phyloP scores from a whole-genome alignment of 495 filamentous ascomycete species.

The Aspergillus campestris region DNA sequence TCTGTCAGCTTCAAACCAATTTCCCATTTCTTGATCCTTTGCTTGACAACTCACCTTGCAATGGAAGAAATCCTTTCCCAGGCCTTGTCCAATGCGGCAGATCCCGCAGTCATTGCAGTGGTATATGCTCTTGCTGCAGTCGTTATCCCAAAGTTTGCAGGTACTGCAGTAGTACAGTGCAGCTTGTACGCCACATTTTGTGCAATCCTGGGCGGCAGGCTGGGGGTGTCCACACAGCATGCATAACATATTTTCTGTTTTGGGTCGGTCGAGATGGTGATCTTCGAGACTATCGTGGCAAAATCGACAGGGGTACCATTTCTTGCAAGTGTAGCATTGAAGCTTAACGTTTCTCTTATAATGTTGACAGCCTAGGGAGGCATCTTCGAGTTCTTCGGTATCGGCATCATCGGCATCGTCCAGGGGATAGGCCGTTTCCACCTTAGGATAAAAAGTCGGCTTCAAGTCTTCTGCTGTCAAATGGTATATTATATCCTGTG shows the following conservation, averaged over 20 bases:
- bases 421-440: slow-evolving; percentile 28
- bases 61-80: slow-evolving; percentile 95
- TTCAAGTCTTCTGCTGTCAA: slow-evolving; percentile 61
- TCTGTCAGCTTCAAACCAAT: slow-evolving; percentile 7
- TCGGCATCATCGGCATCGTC: slow-evolving; percentile 40
- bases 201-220: slow-evolving; percentile 68
- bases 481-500: slow-evolving; percentile 49
- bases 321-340: slow-evolving; percentile 80
- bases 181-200: slow-evolving; percentile 62
- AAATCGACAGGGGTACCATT: slow-evolving; percentile 92
- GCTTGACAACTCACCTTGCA: slow-evolving; percentile 64
- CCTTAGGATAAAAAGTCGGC: slow-evolving; percentile 57
- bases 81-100: slow-evolving; percentile 79
- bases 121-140: slow-evolving; percentile 84
- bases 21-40: not conserved
- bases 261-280: slow-evolving; percentile 69
- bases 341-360: slow-evolving; percentile 94
- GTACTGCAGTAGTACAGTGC: slow-evolving; percentile 92
- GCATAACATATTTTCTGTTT: slow-evolving; percentile 93
- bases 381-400: slow-evolving; percentile 30
- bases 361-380: slow-evolving; percentile 73
- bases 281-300: slow-evolving; percentile 87
- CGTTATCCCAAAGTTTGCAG: slow-evolving; percentile 97
- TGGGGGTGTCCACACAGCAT: slow-evolving; percentile 92
- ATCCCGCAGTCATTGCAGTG: slow-evolving; percentile 97